These are phyloP conservation scores for Dimocarpus longan DNA, from an alignment of 345 rosid species.

Conservation along the genomic window DNA sequence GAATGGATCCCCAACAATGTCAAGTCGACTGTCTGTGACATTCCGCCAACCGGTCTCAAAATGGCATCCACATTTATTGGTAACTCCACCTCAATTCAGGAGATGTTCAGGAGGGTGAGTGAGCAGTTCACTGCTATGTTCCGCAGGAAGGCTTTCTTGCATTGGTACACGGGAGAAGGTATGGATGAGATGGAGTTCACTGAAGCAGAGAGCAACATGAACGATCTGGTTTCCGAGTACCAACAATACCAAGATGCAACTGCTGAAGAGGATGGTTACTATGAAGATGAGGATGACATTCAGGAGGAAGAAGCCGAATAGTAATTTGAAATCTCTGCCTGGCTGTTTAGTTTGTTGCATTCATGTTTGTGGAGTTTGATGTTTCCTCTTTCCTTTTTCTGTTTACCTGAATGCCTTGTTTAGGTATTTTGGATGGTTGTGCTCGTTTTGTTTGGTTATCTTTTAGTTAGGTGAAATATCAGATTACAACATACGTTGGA, in stretches of 20 bases:
- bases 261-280: constrained; percentile 66
- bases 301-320: constrained; percentile 41
- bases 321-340: not conserved
- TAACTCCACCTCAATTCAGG: constrained; percentile 61
- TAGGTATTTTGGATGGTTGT: constrained; percentile 21
- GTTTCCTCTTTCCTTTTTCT: not conserved
- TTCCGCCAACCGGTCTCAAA: constrained; percentile 75
- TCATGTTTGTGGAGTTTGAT: constrained; percentile 17
- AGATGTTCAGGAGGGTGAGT: constrained; percentile 75
- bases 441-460: not conserved
- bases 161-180: constrained; percentile 58
- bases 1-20: constrained; percentile 88
- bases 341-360: not conserved
- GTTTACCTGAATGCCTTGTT: constrained; percentile 37
- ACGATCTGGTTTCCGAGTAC: constrained; percentile 74
- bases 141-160: constrained; percentile 74
- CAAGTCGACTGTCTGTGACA: constrained; percentile 77
- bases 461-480: constrained; percentile 3
- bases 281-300: constrained; percentile 59
- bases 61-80: constrained; percentile 85
- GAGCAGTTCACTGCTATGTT: constrained; percentile 83
- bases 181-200: constrained; percentile 58
- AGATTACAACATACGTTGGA: not conserved
- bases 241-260: constrained; percentile 84
- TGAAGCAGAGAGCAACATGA: constrained; percentile 69